phyloP scores from a whole-genome alignment of 176 grass and related monocot species.

The Phoenix dactylifera region DNA sequence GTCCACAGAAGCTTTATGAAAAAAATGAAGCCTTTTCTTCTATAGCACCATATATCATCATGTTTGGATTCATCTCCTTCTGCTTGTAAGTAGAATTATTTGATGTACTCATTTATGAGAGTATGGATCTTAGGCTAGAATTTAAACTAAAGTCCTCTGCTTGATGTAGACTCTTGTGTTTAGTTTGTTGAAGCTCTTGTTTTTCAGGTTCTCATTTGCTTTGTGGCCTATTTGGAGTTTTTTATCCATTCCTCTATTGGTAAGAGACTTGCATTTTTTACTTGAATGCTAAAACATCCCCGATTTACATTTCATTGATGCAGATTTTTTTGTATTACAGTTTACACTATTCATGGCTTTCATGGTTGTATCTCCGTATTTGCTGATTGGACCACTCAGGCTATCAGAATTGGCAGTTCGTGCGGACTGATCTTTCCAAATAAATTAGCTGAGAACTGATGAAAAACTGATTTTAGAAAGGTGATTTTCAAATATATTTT shows the following conservation, averaged over 20 bases:
- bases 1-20: background rate
- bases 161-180: background rate
- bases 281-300: background rate
- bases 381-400: background rate
- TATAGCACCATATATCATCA: background rate
- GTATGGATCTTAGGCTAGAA: background rate
- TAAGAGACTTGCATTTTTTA: background rate
- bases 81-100: background rate
- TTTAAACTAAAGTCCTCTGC: background rate
- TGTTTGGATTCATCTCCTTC: background rate
- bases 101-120: background rate
- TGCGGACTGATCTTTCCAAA: background rate
- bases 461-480: too few relatives aligned
- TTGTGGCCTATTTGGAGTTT: slow-evolving; percentile 4
- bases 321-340: background rate
- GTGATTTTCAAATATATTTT: too few relatives aligned
- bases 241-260: background rate
- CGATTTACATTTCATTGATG: background rate
- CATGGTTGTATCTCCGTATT: background rate
- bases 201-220: background rate
- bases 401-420: background rate
- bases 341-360: background rate
- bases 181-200: background rate
- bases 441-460: too few relatives aligned
- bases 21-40: background rate